These are phyloP conservation scores for Ensete glaucum DNA, from an alignment of 176 grass and related monocot genomes.

Conservation along the genomic window DNA sequence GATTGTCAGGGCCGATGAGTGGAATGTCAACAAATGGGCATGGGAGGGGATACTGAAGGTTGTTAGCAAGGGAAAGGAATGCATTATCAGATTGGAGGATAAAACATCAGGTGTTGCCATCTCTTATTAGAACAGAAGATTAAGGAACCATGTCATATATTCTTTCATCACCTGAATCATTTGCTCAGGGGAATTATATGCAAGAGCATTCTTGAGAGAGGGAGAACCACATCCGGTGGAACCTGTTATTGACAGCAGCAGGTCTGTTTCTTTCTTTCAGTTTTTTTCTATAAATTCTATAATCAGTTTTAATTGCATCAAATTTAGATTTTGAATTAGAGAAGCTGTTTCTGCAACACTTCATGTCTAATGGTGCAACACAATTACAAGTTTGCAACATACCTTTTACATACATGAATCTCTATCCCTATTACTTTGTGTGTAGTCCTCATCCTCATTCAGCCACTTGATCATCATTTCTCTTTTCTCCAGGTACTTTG, in stretches of 20 bases:
- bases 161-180: constrained; percentile 1
- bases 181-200: constrained; percentile 77
- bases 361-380: neutral
- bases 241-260: constrained; percentile 81
- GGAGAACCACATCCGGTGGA: constrained; percentile 90
- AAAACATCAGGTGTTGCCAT: constrained; percentile 49
- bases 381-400: neutral
- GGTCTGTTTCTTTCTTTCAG: neutral
- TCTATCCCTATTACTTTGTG: neutral
- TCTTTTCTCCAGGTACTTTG: constrained; percentile 9
- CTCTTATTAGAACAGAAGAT: neutral
- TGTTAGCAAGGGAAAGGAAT: constrained; percentile 89
- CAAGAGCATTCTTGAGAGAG: constrained; percentile 80
- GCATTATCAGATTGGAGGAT: constrained; percentile 90
- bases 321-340: constrained; percentile 1
- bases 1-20: constrained; percentile 75
- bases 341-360: neutral
- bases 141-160: neutral
- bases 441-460: neutral
- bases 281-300: neutral
- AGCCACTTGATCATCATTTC: neutral
- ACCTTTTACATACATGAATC: neutral
- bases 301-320: neutral
- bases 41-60: constrained; percentile 95
- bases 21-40: constrained; percentile 96